Conservation (phyloP, 208 protist species). For the Plasmodiophora brassicae region DNA sequence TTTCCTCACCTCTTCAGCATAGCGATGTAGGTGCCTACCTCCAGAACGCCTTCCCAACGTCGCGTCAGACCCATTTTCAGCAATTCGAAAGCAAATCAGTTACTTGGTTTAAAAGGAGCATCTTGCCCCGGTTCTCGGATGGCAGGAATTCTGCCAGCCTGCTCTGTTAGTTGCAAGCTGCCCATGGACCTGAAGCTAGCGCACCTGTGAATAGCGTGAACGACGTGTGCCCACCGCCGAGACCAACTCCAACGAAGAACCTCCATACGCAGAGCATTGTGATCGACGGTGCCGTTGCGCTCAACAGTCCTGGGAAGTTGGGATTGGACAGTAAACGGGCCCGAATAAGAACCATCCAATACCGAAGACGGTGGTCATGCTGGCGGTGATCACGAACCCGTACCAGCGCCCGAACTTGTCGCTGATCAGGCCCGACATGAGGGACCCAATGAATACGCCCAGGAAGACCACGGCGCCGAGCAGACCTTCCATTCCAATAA, state of each 20-base stretch:
- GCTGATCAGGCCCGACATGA: not conserved
- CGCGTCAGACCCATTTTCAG: no score
- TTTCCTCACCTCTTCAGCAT: no score
- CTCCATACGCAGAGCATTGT: not conserved
- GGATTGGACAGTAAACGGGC: not conserved
- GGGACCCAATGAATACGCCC: not conserved
- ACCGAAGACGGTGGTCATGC: not conserved
- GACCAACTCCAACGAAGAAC: constrained; percentile 12
- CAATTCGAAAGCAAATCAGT: no score
- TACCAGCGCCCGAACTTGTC: not conserved
- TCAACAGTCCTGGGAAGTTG: not conserved
- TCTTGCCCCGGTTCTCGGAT: not conserved
- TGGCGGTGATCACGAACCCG: not conserved
- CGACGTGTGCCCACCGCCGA: not conserved
- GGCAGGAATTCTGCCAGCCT: not conserved
- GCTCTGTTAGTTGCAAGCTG: not conserved
- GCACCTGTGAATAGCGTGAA: constrained; percentile 15
- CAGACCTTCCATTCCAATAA: not conserved
- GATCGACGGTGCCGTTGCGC: not conserved
- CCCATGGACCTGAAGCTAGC: not conserved
- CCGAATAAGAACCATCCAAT: not conserved
- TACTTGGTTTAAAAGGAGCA: constrained; percentile 6
- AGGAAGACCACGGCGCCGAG: not conserved
- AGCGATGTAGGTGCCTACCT: not conserved
- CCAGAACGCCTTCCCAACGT: no score